phyloP scores from a whole-genome alignment of 2,329 filamentous ascomycete species.

The Colletotrichum cereale region DNA sequence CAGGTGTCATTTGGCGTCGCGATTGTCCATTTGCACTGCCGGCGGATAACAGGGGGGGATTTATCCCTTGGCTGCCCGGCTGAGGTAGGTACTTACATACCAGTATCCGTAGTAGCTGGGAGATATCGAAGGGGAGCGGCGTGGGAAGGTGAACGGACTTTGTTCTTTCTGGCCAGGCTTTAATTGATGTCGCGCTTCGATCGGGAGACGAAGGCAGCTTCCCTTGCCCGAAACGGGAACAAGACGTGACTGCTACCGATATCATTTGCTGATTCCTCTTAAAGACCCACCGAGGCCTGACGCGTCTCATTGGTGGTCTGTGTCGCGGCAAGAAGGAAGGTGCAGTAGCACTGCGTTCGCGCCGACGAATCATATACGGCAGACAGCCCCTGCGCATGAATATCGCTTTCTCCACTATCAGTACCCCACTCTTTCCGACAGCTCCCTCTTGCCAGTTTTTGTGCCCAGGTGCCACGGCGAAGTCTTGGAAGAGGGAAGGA shows the following conservation, averaged over 20 bases:
- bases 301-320: slow-evolving; percentile 34
- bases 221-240: slow-evolving; percentile 10
- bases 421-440: no score
- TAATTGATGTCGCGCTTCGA: slow-evolving; percentile 21
- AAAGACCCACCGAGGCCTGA: neutral
- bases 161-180: neutral
- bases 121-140: no score
- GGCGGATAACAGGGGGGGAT: slow-evolving; percentile 1
- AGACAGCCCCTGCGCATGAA: slow-evolving; percentile 27
- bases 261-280: neutral
- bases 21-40: slow-evolving; percentile 4
- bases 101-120: neutral
- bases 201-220: neutral
- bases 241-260: neutral
- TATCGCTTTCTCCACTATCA: slow-evolving; percentile 10
- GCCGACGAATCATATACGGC: slow-evolving; percentile 19
- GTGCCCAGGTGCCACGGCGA: no score
- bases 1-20: slow-evolving; percentile 13
- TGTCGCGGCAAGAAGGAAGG: slow-evolving; percentile 25
- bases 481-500: neutral
- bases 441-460: no score
- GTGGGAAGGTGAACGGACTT: neutral
- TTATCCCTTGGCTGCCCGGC: neutral
- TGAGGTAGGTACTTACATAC: neutral
- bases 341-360: slow-evolving; percentile 29